These are phyloP conservation scores for Xylaria bambusicola DNA, from an alignment of 495 filamentous ascomycete species.

Conservation along the genomic window DNA sequence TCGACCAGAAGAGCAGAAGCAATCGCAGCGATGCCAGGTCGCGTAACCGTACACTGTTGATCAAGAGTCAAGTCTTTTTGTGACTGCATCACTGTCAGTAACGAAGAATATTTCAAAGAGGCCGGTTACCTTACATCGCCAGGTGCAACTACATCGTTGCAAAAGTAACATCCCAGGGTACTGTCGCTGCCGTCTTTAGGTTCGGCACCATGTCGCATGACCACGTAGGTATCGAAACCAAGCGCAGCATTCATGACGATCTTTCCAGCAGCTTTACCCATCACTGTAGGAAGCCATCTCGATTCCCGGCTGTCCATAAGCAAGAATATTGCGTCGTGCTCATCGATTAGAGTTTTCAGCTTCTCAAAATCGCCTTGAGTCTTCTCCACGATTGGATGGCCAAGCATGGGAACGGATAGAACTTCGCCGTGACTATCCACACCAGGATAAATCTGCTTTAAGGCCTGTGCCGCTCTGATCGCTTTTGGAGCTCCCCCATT, in stretches of 20 bases:
- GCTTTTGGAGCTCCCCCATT: slow-evolving; percentile 86
- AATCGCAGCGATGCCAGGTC: slow-evolving; percentile 87
- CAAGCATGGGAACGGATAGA: slow-evolving; percentile 90
- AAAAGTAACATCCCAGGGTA: slow-evolving; percentile 94
- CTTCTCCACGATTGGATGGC: slow-evolving; percentile 77
- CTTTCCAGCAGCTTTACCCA: slow-evolving; percentile 90
- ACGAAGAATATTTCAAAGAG: slow-evolving; percentile 4
- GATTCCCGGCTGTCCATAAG: slow-evolving; percentile 96
- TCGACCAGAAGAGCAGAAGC: slow-evolving; percentile 93
- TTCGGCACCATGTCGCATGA: slow-evolving; percentile 86
- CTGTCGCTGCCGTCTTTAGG: slow-evolving; percentile 51
- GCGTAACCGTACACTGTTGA: slow-evolving; percentile 96
- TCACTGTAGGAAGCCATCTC: slow-evolving; percentile 94
- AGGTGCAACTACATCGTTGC: slow-evolving; percentile 95
- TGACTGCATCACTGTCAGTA: slow-evolving; percentile 64
- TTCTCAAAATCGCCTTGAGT: slow-evolving; percentile 72
- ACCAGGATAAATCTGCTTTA: slow-evolving; percentile 87
- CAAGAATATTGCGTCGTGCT: slow-evolving; percentile 90
- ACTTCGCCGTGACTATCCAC: slow-evolving; percentile 76
- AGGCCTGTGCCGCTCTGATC: slow-evolving; percentile 72
- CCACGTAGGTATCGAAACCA: slow-evolving; percentile 94
- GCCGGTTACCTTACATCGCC: slow-evolving; percentile 71
- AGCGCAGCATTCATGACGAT: slow-evolving; percentile 95
- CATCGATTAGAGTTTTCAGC: slow-evolving; percentile 72
- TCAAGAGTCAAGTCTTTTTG: slow-evolving; percentile 92